Evolutionary conservation across 768 basidiomycete species (phyloP).

Genomic region (Amanita brunnescens): DNA sequence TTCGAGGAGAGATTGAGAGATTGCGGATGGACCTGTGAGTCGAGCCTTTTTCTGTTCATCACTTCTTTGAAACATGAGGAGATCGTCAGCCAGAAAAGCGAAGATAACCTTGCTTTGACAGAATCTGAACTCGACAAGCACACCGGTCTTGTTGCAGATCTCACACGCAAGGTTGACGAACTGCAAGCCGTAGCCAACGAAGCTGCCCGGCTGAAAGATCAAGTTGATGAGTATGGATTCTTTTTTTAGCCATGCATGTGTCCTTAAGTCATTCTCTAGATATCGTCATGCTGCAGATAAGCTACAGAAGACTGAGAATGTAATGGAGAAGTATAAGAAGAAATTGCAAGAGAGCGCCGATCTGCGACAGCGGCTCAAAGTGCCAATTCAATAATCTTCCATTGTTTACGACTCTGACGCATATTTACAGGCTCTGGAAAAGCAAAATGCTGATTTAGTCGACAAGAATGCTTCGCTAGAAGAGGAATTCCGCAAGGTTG

Average conservation of each 20-base stretch:
- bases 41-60: not conserved
- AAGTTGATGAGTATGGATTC: slow-evolving; percentile 79
- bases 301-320: slow-evolving; percentile 90
- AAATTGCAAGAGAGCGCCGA: slow-evolving; percentile 94
- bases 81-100: slow-evolving; percentile 76
- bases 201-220: slow-evolving; percentile 76
- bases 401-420: not conserved
- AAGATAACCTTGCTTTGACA: slow-evolving; percentile 78
- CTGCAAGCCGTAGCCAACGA: slow-evolving; percentile 72
- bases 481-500: slow-evolving; percentile 83
- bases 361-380: slow-evolving; percentile 79
- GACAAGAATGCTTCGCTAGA: slow-evolving; percentile 90
- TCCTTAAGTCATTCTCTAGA: slow-evolving; percentile 28
- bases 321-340: slow-evolving; percentile 98
- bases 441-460: slow-evolving; percentile 86
- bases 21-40: slow-evolving; percentile 80
- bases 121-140: slow-evolving; percentile 84
- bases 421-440: slow-evolving; percentile 64
- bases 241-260: slow-evolving; percentile 1
- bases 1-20: slow-evolving; percentile 76
- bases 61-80: slow-evolving; percentile 19
- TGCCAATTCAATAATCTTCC: slow-evolving; percentile 15
- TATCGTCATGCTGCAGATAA: slow-evolving; percentile 90
- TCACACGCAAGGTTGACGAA: slow-evolving; percentile 76
- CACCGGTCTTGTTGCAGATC: slow-evolving; percentile 53